Conservation (phyloP, 208 protist genomes). For the Willaertia magna region DNA sequence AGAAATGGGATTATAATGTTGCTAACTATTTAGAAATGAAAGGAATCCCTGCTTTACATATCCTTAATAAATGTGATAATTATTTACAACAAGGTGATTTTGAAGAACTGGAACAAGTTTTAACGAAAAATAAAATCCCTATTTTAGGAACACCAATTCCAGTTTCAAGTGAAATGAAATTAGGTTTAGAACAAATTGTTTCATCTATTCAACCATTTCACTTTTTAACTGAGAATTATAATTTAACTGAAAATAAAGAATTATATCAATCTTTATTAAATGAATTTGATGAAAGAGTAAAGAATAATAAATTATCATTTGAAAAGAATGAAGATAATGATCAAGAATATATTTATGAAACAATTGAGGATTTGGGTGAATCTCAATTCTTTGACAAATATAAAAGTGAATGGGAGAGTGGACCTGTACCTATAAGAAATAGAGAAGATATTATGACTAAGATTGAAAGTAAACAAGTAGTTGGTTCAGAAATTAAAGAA, state of each 20-base stretch:
- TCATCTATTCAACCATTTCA: neutral
- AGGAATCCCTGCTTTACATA: neutral
- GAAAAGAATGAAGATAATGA: too few relatives aligned
- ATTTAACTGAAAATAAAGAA: neutral
- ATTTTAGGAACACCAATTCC: neutral
- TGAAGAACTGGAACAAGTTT: neutral
- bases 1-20: neutral
- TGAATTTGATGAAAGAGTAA: neutral
- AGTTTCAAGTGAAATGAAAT: neutral
- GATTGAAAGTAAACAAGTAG: too few relatives aligned
- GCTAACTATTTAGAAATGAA: neutral
- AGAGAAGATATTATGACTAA: too few relatives aligned
- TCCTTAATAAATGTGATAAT: neutral
- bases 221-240: constrained; percentile 7
- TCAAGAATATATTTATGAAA: too few relatives aligned
- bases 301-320: too few relatives aligned
- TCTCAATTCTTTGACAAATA: too few relatives aligned
- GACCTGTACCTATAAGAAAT: too few relatives aligned
- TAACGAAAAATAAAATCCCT: neutral
- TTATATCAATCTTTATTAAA: neutral
- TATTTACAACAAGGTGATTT: neutral
- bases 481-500: too few relatives aligned
- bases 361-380: too few relatives aligned
- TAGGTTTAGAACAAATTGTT: neutral
- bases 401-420: too few relatives aligned